Conservation (phyloP, 1,139 yeast genomes). For the Saccharomyces hybrid region DNA sequence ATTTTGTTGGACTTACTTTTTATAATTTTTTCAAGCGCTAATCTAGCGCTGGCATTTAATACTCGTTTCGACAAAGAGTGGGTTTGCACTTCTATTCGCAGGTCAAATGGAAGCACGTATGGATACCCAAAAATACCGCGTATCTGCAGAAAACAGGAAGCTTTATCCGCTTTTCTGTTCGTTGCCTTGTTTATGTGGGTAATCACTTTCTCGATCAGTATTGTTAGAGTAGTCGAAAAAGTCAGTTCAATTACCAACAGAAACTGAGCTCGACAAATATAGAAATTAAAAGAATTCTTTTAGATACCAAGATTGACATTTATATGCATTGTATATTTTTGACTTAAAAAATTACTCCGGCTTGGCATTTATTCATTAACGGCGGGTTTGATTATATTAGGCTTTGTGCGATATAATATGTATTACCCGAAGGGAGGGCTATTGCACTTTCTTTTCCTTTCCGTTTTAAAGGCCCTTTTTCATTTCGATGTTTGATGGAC, state of each 20-base stretch:
- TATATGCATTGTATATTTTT: not conserved
- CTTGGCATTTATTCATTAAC: not conserved
- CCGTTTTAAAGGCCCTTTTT: not conserved
- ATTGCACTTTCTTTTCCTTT: not conserved
- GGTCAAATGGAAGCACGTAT: slow-evolving; percentile 5
- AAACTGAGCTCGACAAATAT: slow-evolving; percentile 5
- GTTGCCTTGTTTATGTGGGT: slow-evolving; percentile 77
- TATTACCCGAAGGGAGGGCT: not conserved
- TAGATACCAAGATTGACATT: not conserved
- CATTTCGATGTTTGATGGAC: slow-evolving; percentile 1
- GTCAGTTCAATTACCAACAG: slow-evolving; percentile 35
- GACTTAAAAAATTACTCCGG: not conserved
- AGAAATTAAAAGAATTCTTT: not conserved
- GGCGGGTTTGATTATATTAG: not conserved
- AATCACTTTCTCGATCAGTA: slow-evolving; percentile 72
- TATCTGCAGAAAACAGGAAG: slow-evolving; percentile 75
- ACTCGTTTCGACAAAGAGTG: slow-evolving; percentile 74
- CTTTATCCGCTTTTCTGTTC: slow-evolving; percentile 71
- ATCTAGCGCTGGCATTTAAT: slow-evolving; percentile 76
- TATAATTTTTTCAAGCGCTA: slow-evolving; percentile 90
- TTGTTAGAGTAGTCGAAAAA: slow-evolving; percentile 73
- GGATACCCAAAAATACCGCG: slow-evolving; percentile 29
- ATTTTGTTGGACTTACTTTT: slow-evolving; percentile 73
- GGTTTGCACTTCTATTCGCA: slow-evolving; percentile 52
- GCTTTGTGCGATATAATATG: not conserved